Evolutionary conservation across 2,329 filamentous ascomycete species (phyloP).

Genomic region (Phaeosphaeriaceae sp.): DNA sequence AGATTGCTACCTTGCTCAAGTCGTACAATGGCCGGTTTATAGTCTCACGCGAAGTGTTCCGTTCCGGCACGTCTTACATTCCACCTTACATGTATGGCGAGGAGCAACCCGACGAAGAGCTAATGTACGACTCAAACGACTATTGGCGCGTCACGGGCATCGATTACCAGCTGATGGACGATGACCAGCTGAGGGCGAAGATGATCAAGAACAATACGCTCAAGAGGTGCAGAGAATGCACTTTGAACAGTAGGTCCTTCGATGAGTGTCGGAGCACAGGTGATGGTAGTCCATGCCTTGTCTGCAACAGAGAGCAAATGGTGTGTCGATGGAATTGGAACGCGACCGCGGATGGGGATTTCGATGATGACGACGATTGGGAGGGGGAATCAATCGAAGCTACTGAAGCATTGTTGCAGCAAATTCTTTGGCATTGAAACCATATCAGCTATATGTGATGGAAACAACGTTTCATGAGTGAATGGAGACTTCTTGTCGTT

Average conservation of each 20-base stretch:
- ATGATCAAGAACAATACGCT: not conserved
- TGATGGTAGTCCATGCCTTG: not conserved
- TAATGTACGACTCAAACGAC: constrained; percentile 38
- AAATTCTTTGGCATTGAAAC: not conserved
- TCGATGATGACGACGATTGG: not conserved
- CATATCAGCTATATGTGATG: not conserved
- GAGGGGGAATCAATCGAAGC: not conserved
- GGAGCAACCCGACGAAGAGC: constrained; percentile 32
- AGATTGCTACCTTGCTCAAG: constrained; percentile 29
- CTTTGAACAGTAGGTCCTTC: not conserved
- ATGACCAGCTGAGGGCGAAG: constrained; percentile 13
- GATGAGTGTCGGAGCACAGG: not conserved
- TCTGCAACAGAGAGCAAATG: not conserved
- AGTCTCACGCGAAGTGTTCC: constrained; percentile 34
- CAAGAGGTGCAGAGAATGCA: not conserved
- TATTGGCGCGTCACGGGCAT: constrained; percentile 37
- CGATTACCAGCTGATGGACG: constrained; percentile 33
- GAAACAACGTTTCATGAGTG: too few relatives aligned
- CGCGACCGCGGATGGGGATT: not conserved
- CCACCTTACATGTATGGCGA: constrained; percentile 47
- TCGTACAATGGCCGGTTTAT: constrained; percentile 28
- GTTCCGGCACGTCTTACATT: constrained; percentile 26
- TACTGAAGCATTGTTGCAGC: not conserved
- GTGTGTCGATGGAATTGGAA: not conserved
- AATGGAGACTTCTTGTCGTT: too few relatives aligned